phyloP scores from a whole-genome alignment of 2,329 filamentous ascomycete genomes.

The Lachnellula suecica region DNA sequence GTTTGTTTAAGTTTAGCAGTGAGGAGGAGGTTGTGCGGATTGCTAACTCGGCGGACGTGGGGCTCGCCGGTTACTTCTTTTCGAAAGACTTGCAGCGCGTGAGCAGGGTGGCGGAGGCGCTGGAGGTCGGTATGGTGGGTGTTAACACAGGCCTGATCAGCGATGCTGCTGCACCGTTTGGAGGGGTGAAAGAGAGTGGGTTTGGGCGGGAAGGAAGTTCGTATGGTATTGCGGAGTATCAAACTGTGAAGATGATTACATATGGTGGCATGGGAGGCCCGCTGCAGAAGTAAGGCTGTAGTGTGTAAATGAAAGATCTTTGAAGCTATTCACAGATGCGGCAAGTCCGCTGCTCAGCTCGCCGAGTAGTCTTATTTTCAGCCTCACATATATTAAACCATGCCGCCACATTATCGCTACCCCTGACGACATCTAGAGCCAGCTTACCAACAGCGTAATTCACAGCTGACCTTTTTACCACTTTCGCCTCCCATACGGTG shows the following conservation, averaged over 20 bases:
- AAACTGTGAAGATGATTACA: constrained; percentile 46
- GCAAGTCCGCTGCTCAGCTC: too few species aligned
- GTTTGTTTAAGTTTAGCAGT: constrained; percentile 82
- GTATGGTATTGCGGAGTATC: constrained; percentile 52
- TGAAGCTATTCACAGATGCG: too few species aligned
- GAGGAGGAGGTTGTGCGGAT: constrained; percentile 85
- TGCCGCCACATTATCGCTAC: too few species aligned
- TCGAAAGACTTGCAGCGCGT: constrained; percentile 61
- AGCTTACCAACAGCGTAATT: too few species aligned
- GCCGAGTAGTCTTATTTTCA: too few species aligned
- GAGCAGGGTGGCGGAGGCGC: constrained; percentile 61
- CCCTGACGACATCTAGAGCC: too few species aligned
- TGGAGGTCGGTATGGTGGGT: constrained; percentile 87
- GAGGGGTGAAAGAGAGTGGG: constrained; percentile 55
- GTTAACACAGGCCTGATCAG: constrained; percentile 71
- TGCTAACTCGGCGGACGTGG: constrained; percentile 82
- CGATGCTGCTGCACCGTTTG: constrained; percentile 54
- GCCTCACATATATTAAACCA: too few species aligned
- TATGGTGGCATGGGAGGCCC: constrained; percentile 62
- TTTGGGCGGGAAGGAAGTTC: constrained; percentile 56
- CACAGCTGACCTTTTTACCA: too few species aligned
- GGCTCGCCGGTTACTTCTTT: constrained; percentile 94
- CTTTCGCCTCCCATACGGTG: too few species aligned
- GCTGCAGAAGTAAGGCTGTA: constrained; percentile 41
- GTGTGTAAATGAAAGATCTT: too few species aligned